Evolutionary conservation across 2,329 filamentous ascomycete genomes (phyloP).

Genomic region (Rosellinia necatrix): DNA sequence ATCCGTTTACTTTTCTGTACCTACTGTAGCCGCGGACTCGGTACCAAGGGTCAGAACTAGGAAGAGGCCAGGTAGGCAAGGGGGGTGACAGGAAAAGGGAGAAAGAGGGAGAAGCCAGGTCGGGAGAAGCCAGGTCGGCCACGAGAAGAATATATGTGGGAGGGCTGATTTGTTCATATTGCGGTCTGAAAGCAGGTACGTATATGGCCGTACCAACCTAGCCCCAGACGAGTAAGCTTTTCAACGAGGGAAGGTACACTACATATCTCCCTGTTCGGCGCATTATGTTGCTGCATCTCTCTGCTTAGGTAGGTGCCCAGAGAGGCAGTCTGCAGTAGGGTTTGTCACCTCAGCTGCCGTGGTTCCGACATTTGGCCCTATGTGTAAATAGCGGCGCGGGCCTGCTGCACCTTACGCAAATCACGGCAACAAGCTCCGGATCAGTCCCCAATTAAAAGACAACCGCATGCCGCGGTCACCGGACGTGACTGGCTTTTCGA

Average conservation of each 20-base stretch:
- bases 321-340: too few species aligned
- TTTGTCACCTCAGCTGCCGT: neutral
- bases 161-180: neutral
- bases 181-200: neutral
- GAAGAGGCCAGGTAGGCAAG: neutral
- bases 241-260: neutral
- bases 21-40: neutral
- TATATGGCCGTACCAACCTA: too few species aligned
- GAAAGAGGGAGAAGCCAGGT: neutral
- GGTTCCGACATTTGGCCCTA: constrained; percentile 1
- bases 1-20: neutral
- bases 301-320: too few species aligned
- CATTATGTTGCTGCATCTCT: too few species aligned
- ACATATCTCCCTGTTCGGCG: neutral
- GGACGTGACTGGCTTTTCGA: constrained; percentile 5
- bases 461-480: too few species aligned
- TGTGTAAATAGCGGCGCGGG: constrained; percentile 4
- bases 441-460: neutral
- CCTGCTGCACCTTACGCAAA: neutral
- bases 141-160: neutral
- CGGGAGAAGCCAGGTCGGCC: neutral
- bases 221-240: too few species aligned
- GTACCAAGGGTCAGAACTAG: neutral
- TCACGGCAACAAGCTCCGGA: neutral
- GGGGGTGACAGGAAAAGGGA: neutral